phyloP scores from a whole-genome alignment of 2,329 filamentous ascomycete genomes.

The Chaetomiaceae sp. region DNA sequence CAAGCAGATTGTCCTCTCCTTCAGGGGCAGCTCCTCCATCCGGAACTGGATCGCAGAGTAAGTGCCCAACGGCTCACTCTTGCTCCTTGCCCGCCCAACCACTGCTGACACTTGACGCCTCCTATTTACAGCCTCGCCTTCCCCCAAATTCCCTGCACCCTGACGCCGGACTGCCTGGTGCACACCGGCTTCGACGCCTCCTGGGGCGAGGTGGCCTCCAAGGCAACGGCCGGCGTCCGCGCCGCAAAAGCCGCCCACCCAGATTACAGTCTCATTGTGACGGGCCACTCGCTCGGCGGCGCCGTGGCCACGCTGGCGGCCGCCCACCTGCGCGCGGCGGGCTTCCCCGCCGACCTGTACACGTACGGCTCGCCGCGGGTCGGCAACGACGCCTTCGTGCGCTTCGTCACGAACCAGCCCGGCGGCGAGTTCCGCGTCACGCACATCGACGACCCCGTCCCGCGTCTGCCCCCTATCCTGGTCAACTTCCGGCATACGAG shows the following conservation, averaged over 20 bases:
- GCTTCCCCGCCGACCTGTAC: conserved; percentile 50
- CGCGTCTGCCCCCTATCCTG: conserved; percentile 56
- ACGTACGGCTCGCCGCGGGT: conserved; percentile 62
- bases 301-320: conserved; percentile 57
- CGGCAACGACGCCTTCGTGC: conserved; percentile 50
- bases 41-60: conserved; percentile 56
- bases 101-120: conserved; percentile 4
- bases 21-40: conserved; percentile 53
- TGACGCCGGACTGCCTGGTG: conserved; percentile 42
- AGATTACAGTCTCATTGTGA: conserved; percentile 47
- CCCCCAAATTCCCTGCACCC: conserved; percentile 30
- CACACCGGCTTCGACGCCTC: conserved; percentile 55
- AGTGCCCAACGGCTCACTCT: conserved; percentile 5
- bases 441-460: conserved; percentile 61
- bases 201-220: conserved; percentile 47
- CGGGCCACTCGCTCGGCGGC: conserved; percentile 64
- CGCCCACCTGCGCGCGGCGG: conserved; percentile 46
- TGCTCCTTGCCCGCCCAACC: conserved; percentile 24
- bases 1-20: conserved; percentile 51
- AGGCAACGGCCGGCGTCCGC: conserved; percentile 39
- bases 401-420: conserved; percentile 47
- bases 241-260: conserved; percentile 42
- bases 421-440: conserved; percentile 58
- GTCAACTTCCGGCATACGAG: conserved; percentile 60
- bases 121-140: conserved; percentile 34